Percentiles rank a stretch among this genome's conserved stretches.
Evolutionary conservation across 371 early-diverging fungal species (phyloP).

Genomic region (Mortierella sp.): DNA sequence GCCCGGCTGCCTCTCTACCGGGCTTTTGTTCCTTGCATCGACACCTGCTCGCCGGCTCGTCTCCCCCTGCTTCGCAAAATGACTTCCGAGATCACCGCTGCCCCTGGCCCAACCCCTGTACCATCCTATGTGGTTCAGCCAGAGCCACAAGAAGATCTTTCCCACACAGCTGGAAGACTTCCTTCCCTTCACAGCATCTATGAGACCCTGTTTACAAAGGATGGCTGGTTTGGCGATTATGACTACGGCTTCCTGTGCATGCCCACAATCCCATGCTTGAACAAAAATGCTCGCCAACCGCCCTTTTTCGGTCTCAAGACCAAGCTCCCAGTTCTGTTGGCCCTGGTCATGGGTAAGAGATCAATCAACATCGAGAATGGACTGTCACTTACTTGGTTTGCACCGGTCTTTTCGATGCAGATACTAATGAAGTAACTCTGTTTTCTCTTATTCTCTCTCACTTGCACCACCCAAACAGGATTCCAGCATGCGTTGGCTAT

Average conservation of each 20-base stretch:
- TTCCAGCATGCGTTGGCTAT: constrained; percentile 55
- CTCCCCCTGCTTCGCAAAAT: not conserved
- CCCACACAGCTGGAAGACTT: constrained; percentile 32
- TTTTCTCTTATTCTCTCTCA: not conserved
- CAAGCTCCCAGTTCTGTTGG: constrained; percentile 62
- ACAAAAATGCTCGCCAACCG: constrained; percentile 51
- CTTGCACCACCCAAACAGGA: constrained; percentile 4
- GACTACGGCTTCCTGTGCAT: constrained; percentile 66
- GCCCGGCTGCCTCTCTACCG: not conserved
- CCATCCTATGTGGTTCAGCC: constrained; percentile 31
- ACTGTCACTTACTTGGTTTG: not conserved
- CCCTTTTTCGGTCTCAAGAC: constrained; percentile 73
- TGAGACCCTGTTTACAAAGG: constrained; percentile 59
- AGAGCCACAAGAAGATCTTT: constrained; percentile 33
- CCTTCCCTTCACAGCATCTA: constrained; percentile 41
- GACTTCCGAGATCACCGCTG: constrained; percentile 26
- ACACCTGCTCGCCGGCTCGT: no score
- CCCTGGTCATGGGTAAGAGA: constrained; percentile 61
- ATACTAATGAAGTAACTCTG: no score
- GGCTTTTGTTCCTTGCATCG: no score
- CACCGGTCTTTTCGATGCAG: not conserved
- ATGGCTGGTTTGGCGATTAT: constrained; percentile 71
- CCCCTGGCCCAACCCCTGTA: constrained; percentile 16
- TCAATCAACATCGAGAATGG: no score
- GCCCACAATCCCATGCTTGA: constrained; percentile 56